These are phyloP conservation scores for Lentinula sp. DNA, from an alignment of 768 basidiomycete genomes.

Conservation along the genomic window DNA sequence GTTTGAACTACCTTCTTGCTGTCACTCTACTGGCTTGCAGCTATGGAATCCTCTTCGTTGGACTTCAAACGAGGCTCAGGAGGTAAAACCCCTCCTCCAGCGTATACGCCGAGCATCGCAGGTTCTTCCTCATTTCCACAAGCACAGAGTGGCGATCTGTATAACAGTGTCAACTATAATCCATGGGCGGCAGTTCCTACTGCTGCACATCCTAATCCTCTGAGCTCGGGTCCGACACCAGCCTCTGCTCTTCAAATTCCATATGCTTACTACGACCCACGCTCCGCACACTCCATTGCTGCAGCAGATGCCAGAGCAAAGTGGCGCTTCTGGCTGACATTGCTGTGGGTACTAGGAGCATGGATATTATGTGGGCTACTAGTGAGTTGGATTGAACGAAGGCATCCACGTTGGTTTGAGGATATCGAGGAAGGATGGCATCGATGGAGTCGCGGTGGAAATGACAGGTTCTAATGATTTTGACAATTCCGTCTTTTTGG, in stretches of 20 bases:
- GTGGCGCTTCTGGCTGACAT: conserved; percentile 27
- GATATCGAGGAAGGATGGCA: not conserved
- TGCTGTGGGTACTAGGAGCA: conserved; percentile 22
- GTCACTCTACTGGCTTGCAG: too few relatives aligned
- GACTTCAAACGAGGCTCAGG: not conserved
- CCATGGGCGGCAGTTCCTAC: conserved; percentile 3
- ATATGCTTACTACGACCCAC: conserved; percentile 32
- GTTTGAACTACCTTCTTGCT: not conserved
- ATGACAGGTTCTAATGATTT: not conserved
- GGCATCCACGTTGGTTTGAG: not conserved
- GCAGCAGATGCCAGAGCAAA: conserved; percentile 30
- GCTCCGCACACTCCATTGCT: conserved; percentile 20
- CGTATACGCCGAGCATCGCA: not conserved
- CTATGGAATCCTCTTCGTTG: not conserved
- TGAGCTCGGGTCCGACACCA: conserved; percentile 1
- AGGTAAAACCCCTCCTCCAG: conserved; percentile 1
- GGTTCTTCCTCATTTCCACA: not conserved
- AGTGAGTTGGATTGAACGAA: conserved; percentile 6
- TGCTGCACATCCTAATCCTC: not conserved
- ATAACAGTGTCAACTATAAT: conserved; percentile 4
- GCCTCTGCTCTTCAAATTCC: conserved; percentile 18
- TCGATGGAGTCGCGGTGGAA: not conserved
- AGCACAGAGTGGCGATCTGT: not conserved
- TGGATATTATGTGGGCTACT: conserved; percentile 21
- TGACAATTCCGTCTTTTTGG: not conserved